Evolutionary conservation across 2,329 filamentous ascomycete species (phyloP).

Genomic region (Diplodia scrobiculata): DNA sequence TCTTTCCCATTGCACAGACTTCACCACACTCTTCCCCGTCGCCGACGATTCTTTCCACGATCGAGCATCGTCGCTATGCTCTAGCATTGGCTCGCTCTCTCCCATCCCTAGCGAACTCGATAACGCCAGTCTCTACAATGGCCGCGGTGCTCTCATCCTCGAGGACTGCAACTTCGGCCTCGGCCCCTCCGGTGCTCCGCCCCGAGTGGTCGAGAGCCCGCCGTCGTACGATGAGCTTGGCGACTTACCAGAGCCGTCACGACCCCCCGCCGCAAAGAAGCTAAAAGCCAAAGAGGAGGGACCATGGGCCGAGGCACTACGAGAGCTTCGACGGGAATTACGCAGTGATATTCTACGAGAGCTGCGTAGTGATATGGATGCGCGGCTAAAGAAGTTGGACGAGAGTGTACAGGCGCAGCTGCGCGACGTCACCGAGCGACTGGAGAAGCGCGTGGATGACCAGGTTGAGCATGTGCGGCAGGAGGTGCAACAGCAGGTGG

Average conservation of each 20-base stretch:
- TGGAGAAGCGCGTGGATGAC: neutral
- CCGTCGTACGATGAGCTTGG: conserved; percentile 4
- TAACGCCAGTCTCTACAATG: neutral
- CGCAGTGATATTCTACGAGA: neutral
- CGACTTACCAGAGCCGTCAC: neutral
- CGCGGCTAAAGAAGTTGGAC: no score
- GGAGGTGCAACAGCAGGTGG: neutral
- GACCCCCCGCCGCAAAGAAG: neutral
- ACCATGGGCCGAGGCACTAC: neutral
- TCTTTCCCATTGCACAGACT: neutral
- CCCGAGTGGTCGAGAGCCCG: neutral
- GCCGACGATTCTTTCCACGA: neutral
- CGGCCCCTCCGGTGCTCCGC: neutral
- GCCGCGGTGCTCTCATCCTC: neutral
- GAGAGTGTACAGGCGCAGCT: neutral
- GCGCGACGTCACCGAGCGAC: neutral
- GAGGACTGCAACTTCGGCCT: conserved; percentile 8
- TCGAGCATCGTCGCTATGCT: neutral
- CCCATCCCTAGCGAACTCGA: conserved; percentile 5
- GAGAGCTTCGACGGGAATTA: neutral
- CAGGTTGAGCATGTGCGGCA: neutral
- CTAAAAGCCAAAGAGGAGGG: neutral
- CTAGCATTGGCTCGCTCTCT: conserved; percentile 3
- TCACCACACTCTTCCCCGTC: neutral
- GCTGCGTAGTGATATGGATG: no score